Evolutionary conservation across 2,329 filamentous ascomycete species (phyloP), one percentile per base, ranked within the genome.

Genomic region (Botryotinia calthae): DNA sequence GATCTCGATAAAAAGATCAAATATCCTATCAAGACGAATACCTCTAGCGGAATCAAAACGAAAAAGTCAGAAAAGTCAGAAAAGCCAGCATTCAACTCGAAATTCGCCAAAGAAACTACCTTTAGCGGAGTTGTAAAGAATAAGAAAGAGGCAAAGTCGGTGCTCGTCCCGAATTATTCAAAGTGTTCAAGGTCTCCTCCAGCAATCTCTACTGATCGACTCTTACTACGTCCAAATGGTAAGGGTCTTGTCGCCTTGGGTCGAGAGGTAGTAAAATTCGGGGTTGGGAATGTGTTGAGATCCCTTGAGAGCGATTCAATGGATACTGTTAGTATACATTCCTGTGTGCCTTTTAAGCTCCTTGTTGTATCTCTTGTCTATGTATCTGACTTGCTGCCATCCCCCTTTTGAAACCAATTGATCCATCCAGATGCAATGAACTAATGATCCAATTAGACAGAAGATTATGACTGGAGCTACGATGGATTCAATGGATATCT

Each of bases 381-480:
- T n/a, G n/a, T 42, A 14, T 18, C 28, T 44, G 22, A 48, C 34
- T 54, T 28, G 46, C 25, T 56, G 18, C 5, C 6, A 56, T 4
- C 16, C 5, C 10, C 28, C 25, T 56, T 42, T 20, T 25, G 10
- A 4, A 12, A 44, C 18, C 12, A 25, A 18, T 51, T n/a, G 1
- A n/a, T 56, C 22, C 6, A 22, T 28, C 16, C 8, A 42, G 22
- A 54, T 25, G 14, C n/a, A 64, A 73, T 28, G 31, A 67, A 31
- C 65, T 56, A 44, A 68, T 34, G 6, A 56, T 18, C n/a, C 34
- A 31, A 68, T 42, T 37, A 68, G 48, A n/a, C 37, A 22, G 65
- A 68, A 68, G 65, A 68, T 68, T 68, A 68, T 51, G 48, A 42
- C 34, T 56, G 65, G 65, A n/a, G 42, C 20, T 68, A 31, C 65